phyloP scores from a whole-genome alignment of 2,329 filamentous ascomycete genomes.

The Cladosporium velox region DNA sequence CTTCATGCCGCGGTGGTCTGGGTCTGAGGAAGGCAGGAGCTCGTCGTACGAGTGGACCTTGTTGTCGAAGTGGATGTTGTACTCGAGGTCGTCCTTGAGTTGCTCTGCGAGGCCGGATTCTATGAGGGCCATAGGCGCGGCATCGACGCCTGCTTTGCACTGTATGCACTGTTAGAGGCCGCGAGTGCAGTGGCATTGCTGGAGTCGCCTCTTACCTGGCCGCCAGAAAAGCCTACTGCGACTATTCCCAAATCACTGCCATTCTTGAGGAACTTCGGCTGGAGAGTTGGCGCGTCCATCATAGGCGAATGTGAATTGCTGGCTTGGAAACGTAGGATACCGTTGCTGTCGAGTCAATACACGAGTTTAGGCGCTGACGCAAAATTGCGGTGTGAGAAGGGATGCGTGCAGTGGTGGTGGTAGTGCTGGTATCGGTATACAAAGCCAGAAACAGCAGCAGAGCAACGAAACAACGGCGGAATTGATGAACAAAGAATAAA shows the following conservation, averaged over 20 bases:
- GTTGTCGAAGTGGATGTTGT: slow-evolving; percentile 82
- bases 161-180: slow-evolving; percentile 41
- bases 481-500: slow-evolving; percentile 4
- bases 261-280: slow-evolving; percentile 75
- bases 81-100: slow-evolving; percentile 81
- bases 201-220: slow-evolving; percentile 65
- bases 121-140: slow-evolving; percentile 84
- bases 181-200: background rate
- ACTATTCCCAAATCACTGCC: slow-evolving; percentile 84
- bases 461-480: background rate
- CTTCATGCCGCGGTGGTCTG: slow-evolving; percentile 89
- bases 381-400: background rate
- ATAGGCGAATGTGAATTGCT: background rate
- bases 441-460: background rate
- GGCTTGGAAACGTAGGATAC: background rate
- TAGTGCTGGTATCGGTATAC: background rate
- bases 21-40: slow-evolving; percentile 70
- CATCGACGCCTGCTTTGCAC: slow-evolving; percentile 91
- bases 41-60: slow-evolving; percentile 80
- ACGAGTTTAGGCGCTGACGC: background rate
- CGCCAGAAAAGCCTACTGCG: slow-evolving; percentile 93
- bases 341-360: slow-evolving; percentile 2
- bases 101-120: slow-evolving; percentile 82
- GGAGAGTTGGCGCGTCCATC: slow-evolving; percentile 57
- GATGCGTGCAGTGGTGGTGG: background rate